Conservation (phyloP, 805 yeast genomes). For the Ogataea degrootiae region DNA sequence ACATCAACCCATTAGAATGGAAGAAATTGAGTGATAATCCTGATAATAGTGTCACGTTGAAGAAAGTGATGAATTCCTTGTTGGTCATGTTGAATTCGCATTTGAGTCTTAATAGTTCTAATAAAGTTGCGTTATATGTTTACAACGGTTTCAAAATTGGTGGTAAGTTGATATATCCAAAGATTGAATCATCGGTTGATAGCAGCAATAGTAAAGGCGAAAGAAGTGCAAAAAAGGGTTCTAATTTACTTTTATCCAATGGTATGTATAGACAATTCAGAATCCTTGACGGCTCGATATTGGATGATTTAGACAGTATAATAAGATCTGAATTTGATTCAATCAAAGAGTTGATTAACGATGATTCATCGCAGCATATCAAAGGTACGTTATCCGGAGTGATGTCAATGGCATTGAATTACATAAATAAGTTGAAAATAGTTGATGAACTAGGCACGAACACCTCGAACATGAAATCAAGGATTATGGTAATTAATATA, state of each 20-base stretch:
- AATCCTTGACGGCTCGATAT: constrained; percentile 67
- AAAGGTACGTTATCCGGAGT: constrained; percentile 68
- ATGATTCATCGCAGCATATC: constrained; percentile 26
- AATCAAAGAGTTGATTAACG: constrained; percentile 15
- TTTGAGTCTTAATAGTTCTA: constrained; percentile 75
- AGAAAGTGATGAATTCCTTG: constrained; percentile 58
- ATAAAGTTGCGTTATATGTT: constrained; percentile 76
- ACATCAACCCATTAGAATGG: constrained; percentile 74
- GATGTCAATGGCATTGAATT: constrained; percentile 73
- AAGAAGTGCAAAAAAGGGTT: constrained; percentile 3
- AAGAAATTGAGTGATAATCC: constrained; percentile 33
- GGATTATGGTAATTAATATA: constrained; percentile 58
- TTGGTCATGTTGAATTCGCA: constrained; percentile 84
- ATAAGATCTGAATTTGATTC: constrained; percentile 30
- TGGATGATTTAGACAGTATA: constrained; percentile 50
- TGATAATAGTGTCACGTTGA: constrained; percentile 38
- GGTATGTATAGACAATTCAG: constrained; percentile 85
- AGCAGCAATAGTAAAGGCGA: neutral
- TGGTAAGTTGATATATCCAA: constrained; percentile 68
- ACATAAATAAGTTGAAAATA: constrained; percentile 63
- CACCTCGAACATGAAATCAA: constrained; percentile 50
- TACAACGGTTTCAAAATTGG: constrained; percentile 57
- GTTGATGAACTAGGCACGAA: constrained; percentile 34
- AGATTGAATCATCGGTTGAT: constrained; percentile 11
- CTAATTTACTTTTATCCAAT: constrained; percentile 35